Evolutionary conservation across 495 filamentous ascomycete genomes (phyloP), one percentile per base, ranked within the genome.

Genomic region (Friedmanniomyces endolithicus): DNA sequence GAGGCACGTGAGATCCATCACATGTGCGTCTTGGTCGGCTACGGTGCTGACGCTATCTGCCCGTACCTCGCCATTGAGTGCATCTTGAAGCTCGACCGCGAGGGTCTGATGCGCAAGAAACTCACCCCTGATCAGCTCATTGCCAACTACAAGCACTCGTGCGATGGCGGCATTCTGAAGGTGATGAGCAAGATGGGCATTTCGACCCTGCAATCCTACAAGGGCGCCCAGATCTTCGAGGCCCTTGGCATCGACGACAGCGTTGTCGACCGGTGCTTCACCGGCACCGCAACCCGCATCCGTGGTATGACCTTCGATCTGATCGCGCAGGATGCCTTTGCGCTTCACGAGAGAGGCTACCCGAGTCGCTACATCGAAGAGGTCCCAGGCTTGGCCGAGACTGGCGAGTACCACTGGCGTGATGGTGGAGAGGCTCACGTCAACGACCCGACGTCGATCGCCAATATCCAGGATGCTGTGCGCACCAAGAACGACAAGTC

Each of bases 161-260:
- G 88, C 64, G 94, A 97, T 63, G 92, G 92, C 63, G 92, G 92
- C 70, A 95, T 99, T 57, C 77, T 99, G 54, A 99, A 99, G 74
- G 92, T 99, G 66, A 99, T 99, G 92, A 95, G 88, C 72, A 99
- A 99, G 77, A 99, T 99, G 92, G 92, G 92, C 72, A 99, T 99
- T 63, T 99, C 92, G 11, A 99, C 92, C 44, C 74, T 99, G 43
- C 88, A 92, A 68, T 94, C 87, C 62, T 99, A 99, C 77, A 99
- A 99, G 75, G 92, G 92, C 68, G 92, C 92, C 51, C 92, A 99
- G 73, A 99, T 99, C 60, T 99, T 97, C 60, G 92, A 99, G 67
- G 92, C 94, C n/a, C 83, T 99, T 43, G 92, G 92, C 70, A 83
- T 99, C 29, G 92, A 97, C 64, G 90, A 95, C 67, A 79, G 78